These are phyloP conservation scores for Diaporthe longicolla DNA, from an alignment of 2,329 filamentous ascomycete species.

Conservation along the genomic window DNA sequence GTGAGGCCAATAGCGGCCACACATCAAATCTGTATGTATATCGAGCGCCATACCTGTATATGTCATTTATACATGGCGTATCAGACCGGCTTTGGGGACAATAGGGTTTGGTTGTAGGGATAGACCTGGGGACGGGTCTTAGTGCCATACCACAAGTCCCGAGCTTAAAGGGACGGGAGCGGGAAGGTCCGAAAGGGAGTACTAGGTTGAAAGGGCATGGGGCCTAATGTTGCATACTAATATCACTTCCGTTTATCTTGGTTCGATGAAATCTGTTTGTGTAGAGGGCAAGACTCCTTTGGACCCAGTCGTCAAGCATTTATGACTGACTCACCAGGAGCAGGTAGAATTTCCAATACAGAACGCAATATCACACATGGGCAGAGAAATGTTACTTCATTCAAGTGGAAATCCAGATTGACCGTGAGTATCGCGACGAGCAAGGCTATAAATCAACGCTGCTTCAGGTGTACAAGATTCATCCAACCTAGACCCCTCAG, in stretches of 20 bases:
- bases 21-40: slow-evolving; percentile 41
- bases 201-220: slow-evolving; percentile 19
- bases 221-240: slow-evolving; percentile 40
- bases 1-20: slow-evolving; percentile 25
- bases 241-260: slow-evolving; percentile 37
- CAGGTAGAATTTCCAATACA: not conserved
- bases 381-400: not conserved
- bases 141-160: slow-evolving; percentile 3
- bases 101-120: not conserved
- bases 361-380: not conserved
- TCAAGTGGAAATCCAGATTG: slow-evolving; percentile 13
- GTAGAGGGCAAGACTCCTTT: not conserved
- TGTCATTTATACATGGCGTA: slow-evolving; percentile 35
- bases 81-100: slow-evolving; percentile 10
- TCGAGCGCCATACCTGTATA: slow-evolving; percentile 36
- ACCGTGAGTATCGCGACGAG: slow-evolving; percentile 18
- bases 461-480: slow-evolving; percentile 25
- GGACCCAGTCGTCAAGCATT: slow-evolving; percentile 29
- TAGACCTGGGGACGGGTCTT: not conserved
- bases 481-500: not conserved
- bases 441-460: slow-evolving; percentile 36
- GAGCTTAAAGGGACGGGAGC: not conserved
- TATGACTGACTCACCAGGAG: slow-evolving; percentile 26
- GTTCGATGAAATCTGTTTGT: slow-evolving; percentile 5
- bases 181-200: slow-evolving; percentile 26